A percentile compares a stretch with the other conserved stretches of the same genome.
Evolutionary conservation across 805 yeast species (phyloP).

Genomic region (Cyberlindnera veronae): DNA sequence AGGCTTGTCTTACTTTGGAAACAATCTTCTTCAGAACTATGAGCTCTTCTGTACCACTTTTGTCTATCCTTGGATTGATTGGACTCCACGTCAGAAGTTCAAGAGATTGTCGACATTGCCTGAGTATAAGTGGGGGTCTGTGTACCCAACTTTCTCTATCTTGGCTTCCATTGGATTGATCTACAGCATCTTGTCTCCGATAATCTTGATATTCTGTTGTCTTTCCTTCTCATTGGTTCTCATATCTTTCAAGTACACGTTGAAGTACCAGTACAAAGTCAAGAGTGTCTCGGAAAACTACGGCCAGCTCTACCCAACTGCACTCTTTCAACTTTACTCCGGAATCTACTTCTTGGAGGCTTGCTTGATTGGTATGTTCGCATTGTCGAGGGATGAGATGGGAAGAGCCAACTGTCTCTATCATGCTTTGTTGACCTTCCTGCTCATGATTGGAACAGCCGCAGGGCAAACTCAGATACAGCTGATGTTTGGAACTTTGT

Average conservation of each 20-base stretch:
- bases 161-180: slow-evolving; percentile 76
- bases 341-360: slow-evolving; percentile 82
- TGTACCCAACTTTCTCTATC: slow-evolving; percentile 73
- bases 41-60: slow-evolving; percentile 42
- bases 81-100: slow-evolving; percentile 60
- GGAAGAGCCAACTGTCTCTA: slow-evolving; percentile 41
- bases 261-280: slow-evolving; percentile 52
- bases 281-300: slow-evolving; percentile 56
- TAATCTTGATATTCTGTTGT: slow-evolving; percentile 59
- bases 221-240: slow-evolving; percentile 55
- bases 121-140: slow-evolving; percentile 69
- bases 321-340: slow-evolving; percentile 70
- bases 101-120: slow-evolving; percentile 41
- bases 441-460: slow-evolving; percentile 50
- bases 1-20: slow-evolving; percentile 75
- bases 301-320: slow-evolving; percentile 71
- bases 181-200: slow-evolving; percentile 76
- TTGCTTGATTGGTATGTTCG: slow-evolving; percentile 72
- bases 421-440: slow-evolving; percentile 51
- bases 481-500: slow-evolving; percentile 35
- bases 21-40: slow-evolving; percentile 58
- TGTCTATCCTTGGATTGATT: slow-evolving; percentile 36
- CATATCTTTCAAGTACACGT: slow-evolving; percentile 67
- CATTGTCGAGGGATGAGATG: slow-evolving; percentile 51
- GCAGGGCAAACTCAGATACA: slow-evolving; percentile 54